These are phyloP conservation scores for Cicer arietinum DNA, from an alignment of 306 rosid genomes.

Conservation along the genomic window DNA sequence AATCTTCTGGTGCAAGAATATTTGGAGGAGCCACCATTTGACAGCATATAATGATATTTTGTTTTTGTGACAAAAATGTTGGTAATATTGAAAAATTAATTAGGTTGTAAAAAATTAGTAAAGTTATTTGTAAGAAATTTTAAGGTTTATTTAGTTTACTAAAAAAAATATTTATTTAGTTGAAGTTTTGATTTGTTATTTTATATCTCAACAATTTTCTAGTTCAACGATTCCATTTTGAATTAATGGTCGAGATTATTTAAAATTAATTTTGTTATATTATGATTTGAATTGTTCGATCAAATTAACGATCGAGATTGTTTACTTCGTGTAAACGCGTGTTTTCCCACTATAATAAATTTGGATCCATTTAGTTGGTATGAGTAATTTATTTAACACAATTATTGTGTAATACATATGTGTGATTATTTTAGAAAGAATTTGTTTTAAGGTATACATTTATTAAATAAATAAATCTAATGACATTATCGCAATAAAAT, in stretches of 20 bases:
- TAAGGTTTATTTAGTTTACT: neutral
- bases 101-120: neutral
- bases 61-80: neutral
- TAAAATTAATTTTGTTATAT: too few species aligned
- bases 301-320: too few species aligned
- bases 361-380: neutral
- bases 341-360: too few species aligned
- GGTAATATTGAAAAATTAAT: neutral
- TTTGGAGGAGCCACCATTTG: constrained; percentile 81
- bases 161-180: too few species aligned
- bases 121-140: neutral
- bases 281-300: too few species aligned
- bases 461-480: neutral
- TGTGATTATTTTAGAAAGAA: neutral
- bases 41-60: constrained; percentile 40
- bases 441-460: neutral
- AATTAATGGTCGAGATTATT: too few species aligned
- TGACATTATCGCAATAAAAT: neutral
- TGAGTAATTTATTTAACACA: neutral
- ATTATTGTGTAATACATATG: neutral
- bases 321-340: too few species aligned
- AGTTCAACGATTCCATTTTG: too few species aligned
- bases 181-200: too few species aligned
- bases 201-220: too few species aligned
- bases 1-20: constrained; percentile 88